phyloP scores from a whole-genome alignment of 169 alveolate genomes.

The Neospora caninum region DNA sequence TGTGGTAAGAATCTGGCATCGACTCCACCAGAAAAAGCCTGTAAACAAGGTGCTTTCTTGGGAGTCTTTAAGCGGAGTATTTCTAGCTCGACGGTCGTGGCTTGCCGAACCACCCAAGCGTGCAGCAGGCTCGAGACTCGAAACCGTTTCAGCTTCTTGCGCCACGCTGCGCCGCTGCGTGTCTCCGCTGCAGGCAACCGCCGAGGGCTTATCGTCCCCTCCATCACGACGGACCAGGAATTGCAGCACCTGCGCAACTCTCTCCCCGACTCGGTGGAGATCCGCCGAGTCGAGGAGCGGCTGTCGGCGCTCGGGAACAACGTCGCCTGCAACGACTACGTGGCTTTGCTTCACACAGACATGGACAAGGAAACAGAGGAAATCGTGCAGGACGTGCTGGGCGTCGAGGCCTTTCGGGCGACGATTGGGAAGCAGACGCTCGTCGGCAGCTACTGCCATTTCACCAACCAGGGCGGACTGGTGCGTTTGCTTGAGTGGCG shows the following conservation, averaged over 20 bases:
- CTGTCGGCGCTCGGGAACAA: slow-evolving; percentile 98
- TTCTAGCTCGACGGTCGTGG: no score
- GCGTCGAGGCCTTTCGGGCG: slow-evolving; percentile 98
- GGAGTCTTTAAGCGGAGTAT: no score
- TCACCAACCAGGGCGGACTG: slow-evolving; percentile 97
- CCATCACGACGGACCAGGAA: slow-evolving; percentile 97
- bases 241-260: slow-evolving; percentile 95
- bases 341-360: slow-evolving; percentile 97
- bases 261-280: slow-evolving; percentile 92
- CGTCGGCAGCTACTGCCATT: slow-evolving; percentile 97
- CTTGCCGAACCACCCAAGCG: no score
- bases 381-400: slow-evolving; percentile 95
- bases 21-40: no score
- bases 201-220: slow-evolving; percentile 97
- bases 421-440: slow-evolving; percentile 99
- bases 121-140: no score
- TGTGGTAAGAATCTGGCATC: no score
- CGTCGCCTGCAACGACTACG: slow-evolving; percentile 98
- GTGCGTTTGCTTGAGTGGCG: slow-evolving; percentile 46
- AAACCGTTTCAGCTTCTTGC: no score
- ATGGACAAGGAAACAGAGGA: slow-evolving; percentile 99
- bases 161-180: no score
- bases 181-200: slow-evolving; percentile 87
- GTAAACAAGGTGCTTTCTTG: no score
- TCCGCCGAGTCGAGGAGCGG: slow-evolving; percentile 98